These are phyloP conservation scores for Scopulariopsis brevicaulis DNA, from an alignment of 2,329 filamentous ascomycete species.

Conservation along the genomic window DNA sequence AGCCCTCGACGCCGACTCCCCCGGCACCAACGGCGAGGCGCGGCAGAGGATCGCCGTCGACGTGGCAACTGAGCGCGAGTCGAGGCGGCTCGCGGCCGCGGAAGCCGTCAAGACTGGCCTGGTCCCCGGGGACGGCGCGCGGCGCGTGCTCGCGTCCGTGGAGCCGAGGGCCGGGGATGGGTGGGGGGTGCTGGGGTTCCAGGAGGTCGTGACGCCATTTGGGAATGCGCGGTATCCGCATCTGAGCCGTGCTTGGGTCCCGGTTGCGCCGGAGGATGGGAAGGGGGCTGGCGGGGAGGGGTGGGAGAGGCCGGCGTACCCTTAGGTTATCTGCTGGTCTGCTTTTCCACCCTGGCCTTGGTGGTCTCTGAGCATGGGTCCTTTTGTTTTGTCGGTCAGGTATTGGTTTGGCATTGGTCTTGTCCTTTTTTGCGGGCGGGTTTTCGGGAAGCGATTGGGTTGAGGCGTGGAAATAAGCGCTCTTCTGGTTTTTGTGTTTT, in stretches of 20 bases:
- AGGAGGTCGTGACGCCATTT: constrained; percentile 27
- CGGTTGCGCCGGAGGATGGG: constrained; percentile 13
- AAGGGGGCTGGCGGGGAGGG: background rate
- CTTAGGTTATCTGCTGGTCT: constrained; percentile 3
- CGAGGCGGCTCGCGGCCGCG: constrained; percentile 34
- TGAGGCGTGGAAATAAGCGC: no score
- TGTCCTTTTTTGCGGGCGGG: no score
- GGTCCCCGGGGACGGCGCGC: constrained; percentile 17
- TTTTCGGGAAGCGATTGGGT: no score
- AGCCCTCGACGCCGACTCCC: constrained; percentile 8
- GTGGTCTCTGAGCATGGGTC: no score
- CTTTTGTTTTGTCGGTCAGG: no score
- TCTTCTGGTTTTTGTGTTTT: no score
- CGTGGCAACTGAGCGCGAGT: constrained; percentile 46
- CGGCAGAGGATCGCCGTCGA: constrained; percentile 35
- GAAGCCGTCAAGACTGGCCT: constrained; percentile 25
- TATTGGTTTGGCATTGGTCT: no score
- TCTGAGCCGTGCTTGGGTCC: constrained; percentile 32
- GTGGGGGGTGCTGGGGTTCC: constrained; percentile 39
- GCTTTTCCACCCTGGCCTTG: no score
- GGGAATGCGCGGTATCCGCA: constrained; percentile 27
- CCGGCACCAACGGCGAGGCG: constrained; percentile 28
- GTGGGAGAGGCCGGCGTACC: constrained; percentile 7
- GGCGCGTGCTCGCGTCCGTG: constrained; percentile 22
- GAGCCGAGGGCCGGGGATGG: constrained; percentile 25